These are phyloP conservation scores for Entomortierella chlamydospora DNA, from an alignment of 192 early-diverging fungal genomes.

Conservation along the genomic window DNA sequence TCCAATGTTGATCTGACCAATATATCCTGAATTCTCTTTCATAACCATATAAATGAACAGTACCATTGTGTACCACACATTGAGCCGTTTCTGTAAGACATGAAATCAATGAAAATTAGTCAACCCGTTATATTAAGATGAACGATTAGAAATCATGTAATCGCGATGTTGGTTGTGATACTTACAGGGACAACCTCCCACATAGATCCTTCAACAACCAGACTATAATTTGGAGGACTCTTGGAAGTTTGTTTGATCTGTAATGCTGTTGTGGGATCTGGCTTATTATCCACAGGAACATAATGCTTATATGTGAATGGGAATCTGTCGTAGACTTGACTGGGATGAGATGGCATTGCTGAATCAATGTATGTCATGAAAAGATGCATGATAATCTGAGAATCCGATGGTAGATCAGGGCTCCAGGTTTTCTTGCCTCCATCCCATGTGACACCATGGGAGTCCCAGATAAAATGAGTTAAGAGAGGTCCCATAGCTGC, in stretches of 20 bases:
- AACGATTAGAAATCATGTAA: no score
- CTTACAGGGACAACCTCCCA: constrained; percentile 67
- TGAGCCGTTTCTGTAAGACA: constrained; percentile 42
- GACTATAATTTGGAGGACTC: constrained; percentile 62
- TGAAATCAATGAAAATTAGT: background rate
- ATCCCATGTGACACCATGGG: constrained; percentile 37
- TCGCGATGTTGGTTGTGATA: background rate
- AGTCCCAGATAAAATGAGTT: constrained; percentile 48
- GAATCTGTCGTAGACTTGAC: constrained; percentile 56
- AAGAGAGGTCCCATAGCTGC: constrained; percentile 48
- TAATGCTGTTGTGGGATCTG: constrained; percentile 58
- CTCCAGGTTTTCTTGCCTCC: constrained; percentile 32
- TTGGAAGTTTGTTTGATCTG: constrained; percentile 69
- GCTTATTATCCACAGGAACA: constrained; percentile 60
- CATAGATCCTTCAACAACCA: constrained; percentile 63
- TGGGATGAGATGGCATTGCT: constrained; percentile 58
- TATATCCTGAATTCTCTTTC: constrained; percentile 65
- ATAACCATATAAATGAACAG: constrained; percentile 67
- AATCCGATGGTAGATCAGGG: constrained; percentile 60
- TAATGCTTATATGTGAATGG: constrained; percentile 68
- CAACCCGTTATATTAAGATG: no score
- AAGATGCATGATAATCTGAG: constrained; percentile 70
- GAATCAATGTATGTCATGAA: constrained; percentile 71
- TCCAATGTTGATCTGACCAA: constrained; percentile 66
- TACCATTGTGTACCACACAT: constrained; percentile 58